Evolutionary conservation across 176 grass and related monocot genomes (phyloP).

Genomic region (Neostapfia colusana): DNA sequence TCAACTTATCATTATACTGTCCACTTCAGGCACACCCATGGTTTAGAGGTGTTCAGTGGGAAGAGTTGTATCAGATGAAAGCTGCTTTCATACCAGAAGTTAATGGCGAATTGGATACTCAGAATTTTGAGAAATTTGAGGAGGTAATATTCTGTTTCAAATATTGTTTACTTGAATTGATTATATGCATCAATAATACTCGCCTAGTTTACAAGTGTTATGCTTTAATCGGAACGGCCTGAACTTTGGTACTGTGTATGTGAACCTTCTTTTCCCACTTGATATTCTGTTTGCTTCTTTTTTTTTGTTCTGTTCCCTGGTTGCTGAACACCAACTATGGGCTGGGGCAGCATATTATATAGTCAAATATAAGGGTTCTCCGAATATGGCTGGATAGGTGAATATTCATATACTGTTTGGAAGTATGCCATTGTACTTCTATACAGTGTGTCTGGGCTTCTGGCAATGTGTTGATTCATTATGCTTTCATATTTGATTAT

Average conservation of each 20-base stretch:
- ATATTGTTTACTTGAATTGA: not conserved
- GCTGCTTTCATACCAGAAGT: conserved; percentile 98
- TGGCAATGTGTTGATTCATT: conserved; percentile 13
- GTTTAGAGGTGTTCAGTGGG: conserved; percentile 84
- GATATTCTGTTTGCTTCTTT: not conserved
- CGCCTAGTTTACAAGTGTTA: not conserved
- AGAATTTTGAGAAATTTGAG: conserved; percentile 94
- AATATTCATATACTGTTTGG: conserved; percentile 25
- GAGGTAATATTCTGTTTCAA: conserved; percentile 54
- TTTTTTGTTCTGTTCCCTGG: not conserved
- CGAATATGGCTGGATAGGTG: conserved; percentile 1
- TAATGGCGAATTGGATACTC: conserved; percentile 77
- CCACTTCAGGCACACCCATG: conserved; percentile 72
- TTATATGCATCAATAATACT: conserved; percentile 23
- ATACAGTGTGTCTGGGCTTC: not conserved
- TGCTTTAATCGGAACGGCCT: not conserved
- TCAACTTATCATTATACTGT: conserved; percentile 32
- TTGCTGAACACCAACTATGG: not conserved
- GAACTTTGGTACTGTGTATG: not conserved
- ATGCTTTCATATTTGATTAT: conserved; percentile 1
- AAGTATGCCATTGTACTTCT: not conserved
- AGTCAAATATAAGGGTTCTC: conserved; percentile 1
- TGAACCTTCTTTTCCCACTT: conserved; percentile 10
- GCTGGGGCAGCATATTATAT: not conserved
- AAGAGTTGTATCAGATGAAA: conserved; percentile 90